A percentile compares a stretch with the other conserved stretches of the same genome.
These are phyloP conservation scores for Buddleja alternifolia DNA, from an alignment of 257 asterid genomes.

Conservation along the genomic window DNA sequence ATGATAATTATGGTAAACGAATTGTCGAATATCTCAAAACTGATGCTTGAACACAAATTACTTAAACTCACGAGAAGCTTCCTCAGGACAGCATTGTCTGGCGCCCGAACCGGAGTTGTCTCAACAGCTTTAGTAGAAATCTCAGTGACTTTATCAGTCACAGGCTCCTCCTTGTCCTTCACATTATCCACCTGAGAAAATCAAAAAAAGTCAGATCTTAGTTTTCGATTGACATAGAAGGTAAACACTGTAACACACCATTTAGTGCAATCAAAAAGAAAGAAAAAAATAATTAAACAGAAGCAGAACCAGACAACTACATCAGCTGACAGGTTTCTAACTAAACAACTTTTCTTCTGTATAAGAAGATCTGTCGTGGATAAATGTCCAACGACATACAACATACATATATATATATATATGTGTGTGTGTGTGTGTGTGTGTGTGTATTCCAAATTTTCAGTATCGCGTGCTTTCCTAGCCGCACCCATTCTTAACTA, in stretches of 20 bases:
- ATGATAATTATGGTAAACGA: slow-evolving; percentile 39
- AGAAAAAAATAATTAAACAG: background rate
- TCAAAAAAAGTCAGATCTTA: slow-evolving; percentile 19
- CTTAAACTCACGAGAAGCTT: slow-evolving; percentile 96
- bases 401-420: too few relatives aligned
- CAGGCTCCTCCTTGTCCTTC: slow-evolving; percentile 45
- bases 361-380: background rate
- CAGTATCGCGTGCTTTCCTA: background rate
- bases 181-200: slow-evolving; percentile 52
- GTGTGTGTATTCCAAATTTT: background rate
- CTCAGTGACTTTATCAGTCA: slow-evolving; percentile 41
- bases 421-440: too few relatives aligned
- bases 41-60: slow-evolving; percentile 39
- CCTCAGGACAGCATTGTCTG: slow-evolving; percentile 67
- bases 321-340: background rate
- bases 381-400: background rate
- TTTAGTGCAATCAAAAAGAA: background rate
- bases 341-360: background rate
- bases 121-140: slow-evolving; percentile 40
- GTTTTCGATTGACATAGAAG: background rate
- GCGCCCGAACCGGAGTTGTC: slow-evolving; percentile 45
- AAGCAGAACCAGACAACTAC: background rate
- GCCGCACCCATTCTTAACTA: background rate
- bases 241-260: slow-evolving; percentile 1
- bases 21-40: slow-evolving; percentile 34